These are phyloP conservation scores for Flammula alnicola DNA, from an alignment of 1,284 basidiomycete species.

Conservation along the genomic window DNA sequence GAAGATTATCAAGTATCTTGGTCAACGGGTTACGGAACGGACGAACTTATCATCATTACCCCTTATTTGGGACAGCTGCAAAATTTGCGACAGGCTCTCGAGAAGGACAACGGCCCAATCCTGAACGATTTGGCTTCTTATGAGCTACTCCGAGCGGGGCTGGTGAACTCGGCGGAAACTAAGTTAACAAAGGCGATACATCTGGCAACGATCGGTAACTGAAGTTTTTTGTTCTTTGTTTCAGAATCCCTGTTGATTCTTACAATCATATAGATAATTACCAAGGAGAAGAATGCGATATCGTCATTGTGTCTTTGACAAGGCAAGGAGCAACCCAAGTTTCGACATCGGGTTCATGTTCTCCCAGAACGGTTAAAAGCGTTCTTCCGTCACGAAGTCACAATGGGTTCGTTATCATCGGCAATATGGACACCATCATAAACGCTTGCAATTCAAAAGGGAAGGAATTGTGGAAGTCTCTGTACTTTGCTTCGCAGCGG, in stretches of 20 bases:
- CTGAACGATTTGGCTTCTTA: constrained; percentile 64
- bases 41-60: constrained; percentile 63
- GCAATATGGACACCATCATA: constrained; percentile 62
- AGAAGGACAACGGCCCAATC: constrained; percentile 57
- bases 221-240: constrained; percentile 5
- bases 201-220: constrained; percentile 62
- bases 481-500: constrained; percentile 45
- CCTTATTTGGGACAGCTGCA: constrained; percentile 70
- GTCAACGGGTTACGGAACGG: constrained; percentile 65
- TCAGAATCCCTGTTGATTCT: background rate
- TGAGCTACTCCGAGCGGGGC: constrained; percentile 60
- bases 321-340: constrained; percentile 57
- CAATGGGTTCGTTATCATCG: constrained; percentile 64
- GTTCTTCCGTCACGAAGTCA: constrained; percentile 69
- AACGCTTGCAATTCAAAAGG: constrained; percentile 51
- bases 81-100: constrained; percentile 48
- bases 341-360: constrained; percentile 70
- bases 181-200: constrained; percentile 48
- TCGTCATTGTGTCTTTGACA: constrained; percentile 64
- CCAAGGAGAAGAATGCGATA: constrained; percentile 72
- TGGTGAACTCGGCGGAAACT: constrained; percentile 43
- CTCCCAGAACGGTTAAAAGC: constrained; percentile 69
- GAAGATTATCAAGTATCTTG: constrained; percentile 63
- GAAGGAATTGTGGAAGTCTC: constrained; percentile 52
- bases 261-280: constrained; percentile 38